These are phyloP conservation scores for Wallacemonas rigidus DNA, from an alignment of 208 protist genomes.

Conservation along the genomic window DNA sequence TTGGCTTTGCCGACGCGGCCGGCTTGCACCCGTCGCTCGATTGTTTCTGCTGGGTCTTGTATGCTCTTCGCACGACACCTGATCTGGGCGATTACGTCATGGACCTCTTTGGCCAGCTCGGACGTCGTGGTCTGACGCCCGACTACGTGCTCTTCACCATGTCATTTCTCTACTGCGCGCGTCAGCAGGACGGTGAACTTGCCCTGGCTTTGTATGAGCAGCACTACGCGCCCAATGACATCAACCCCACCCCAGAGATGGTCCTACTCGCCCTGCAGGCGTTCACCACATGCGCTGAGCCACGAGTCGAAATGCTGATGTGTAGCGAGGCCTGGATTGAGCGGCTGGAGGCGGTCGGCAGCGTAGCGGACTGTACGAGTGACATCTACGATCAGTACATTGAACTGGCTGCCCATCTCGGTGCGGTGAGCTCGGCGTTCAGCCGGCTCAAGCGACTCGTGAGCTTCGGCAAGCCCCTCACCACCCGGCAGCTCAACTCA, in stretches of 20 bases:
- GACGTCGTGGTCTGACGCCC: slow-evolving; percentile 66
- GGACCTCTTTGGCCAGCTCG: slow-evolving; percentile 71
- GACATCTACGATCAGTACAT: slow-evolving; percentile 84
- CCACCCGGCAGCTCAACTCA: slow-evolving; percentile 83
- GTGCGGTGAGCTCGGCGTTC: slow-evolving; percentile 72
- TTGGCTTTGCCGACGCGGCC: slow-evolving; percentile 66
- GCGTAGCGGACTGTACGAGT: slow-evolving; percentile 53
- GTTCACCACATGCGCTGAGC: slow-evolving; percentile 57
- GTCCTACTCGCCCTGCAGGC: slow-evolving; percentile 76
- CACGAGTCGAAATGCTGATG: slow-evolving; percentile 64
- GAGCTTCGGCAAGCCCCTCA: slow-evolving; percentile 74
- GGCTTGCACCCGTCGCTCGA: slow-evolving; percentile 56
- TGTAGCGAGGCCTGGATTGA: slow-evolving; percentile 48
- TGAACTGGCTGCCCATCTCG: slow-evolving; percentile 74
- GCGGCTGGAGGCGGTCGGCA: slow-evolving; percentile 73
- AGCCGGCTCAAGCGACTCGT: slow-evolving; percentile 77
- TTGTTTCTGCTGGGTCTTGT: slow-evolving; percentile 83
- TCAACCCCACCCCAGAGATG: slow-evolving; percentile 89
- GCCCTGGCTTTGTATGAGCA: slow-evolving; percentile 75
- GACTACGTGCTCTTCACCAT: slow-evolving; percentile 84
- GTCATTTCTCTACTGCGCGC: slow-evolving; percentile 75
- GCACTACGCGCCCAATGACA: slow-evolving; percentile 55
- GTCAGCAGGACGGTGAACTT: slow-evolving; percentile 77
- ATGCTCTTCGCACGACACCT: slow-evolving; percentile 63
- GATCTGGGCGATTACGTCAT: slow-evolving; percentile 82